A percentile compares a stretch with the other conserved stretches of the same genome.
Evolutionary conservation across 2,329 filamentous ascomycete species (phyloP).

Genomic region (Pseudocercospora musae): DNA sequence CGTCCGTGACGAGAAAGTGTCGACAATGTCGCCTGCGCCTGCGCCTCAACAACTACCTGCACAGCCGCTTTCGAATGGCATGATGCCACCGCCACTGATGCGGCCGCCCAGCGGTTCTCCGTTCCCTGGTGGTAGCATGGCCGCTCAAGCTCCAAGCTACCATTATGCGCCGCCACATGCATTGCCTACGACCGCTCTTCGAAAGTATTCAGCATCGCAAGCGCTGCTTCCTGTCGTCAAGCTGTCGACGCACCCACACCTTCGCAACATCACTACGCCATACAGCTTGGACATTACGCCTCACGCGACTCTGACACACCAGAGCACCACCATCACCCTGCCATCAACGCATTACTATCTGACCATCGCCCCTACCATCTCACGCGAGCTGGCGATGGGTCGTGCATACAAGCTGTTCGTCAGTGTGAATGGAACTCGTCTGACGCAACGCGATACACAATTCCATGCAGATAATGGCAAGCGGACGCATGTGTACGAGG

Average conservation of each 20-base stretch:
- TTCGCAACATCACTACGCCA: slow-evolving; percentile 54
- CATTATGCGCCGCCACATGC: slow-evolving; percentile 35
- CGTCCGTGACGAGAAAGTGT: slow-evolving; percentile 40
- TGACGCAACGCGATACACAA: slow-evolving; percentile 53
- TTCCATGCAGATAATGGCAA: slow-evolving; percentile 29
- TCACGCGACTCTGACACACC: slow-evolving; percentile 62
- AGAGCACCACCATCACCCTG: slow-evolving; percentile 69
- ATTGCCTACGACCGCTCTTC: slow-evolving; percentile 34
- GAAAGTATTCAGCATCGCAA: slow-evolving; percentile 45
- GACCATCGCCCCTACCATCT: slow-evolving; percentile 66
- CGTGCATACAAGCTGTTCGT: slow-evolving; percentile 77
- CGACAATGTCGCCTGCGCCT: slow-evolving; percentile 46
- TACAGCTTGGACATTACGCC: slow-evolving; percentile 64
- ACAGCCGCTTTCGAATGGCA: slow-evolving; percentile 26
- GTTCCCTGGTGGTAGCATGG: slow-evolving; percentile 13
- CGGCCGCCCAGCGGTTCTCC: slow-evolving; percentile 32
- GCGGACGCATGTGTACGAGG: slow-evolving; percentile 70
- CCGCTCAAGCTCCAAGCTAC: slow-evolving; percentile 27
- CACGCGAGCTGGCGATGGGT: slow-evolving; percentile 54
- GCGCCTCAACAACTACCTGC: slow-evolving; percentile 30
- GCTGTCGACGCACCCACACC: slow-evolving; percentile 64
- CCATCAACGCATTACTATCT: slow-evolving; percentile 66
- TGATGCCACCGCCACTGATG: slow-evolving; percentile 32
- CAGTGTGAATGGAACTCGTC: slow-evolving; percentile 61
- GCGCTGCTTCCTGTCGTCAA: slow-evolving; percentile 66